These are phyloP conservation scores for Coemansia sp. DNA, from an alignment of 192 early-diverging fungal genomes.

Conservation along the genomic window DNA sequence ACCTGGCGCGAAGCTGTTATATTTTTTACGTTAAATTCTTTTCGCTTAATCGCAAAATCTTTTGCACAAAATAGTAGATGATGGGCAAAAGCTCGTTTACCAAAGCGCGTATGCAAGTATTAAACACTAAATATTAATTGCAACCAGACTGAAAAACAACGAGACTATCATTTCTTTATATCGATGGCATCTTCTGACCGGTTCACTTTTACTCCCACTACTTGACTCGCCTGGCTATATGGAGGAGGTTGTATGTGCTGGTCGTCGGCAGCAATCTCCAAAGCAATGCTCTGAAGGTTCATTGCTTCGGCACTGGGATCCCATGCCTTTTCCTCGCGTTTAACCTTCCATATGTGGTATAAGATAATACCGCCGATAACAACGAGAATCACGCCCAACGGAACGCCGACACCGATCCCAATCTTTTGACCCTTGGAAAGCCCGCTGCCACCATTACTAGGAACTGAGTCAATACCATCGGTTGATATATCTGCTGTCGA, in stretches of 20 bases:
- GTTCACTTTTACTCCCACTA: too few relatives aligned
- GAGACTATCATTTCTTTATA: neutral
- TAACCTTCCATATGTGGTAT: neutral
- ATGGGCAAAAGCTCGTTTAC: too few relatives aligned
- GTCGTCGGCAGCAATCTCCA: neutral
- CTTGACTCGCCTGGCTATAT: neutral
- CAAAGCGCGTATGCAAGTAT: too few relatives aligned
- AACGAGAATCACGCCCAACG: neutral
- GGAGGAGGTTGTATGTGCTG: neutral
- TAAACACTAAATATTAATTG: too few relatives aligned
- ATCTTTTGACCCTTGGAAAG: conserved; percentile 2
- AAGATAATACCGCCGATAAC: neutral
- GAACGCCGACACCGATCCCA: conserved; percentile 1
- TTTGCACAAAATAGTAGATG: too few relatives aligned
- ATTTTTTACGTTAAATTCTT: too few relatives aligned
- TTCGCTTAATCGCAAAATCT: too few relatives aligned
- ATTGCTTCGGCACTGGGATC: neutral
- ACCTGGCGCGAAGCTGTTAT: too few relatives aligned
- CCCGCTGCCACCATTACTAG: neutral
- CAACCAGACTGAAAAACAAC: too few relatives aligned
- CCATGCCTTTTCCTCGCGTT: conserved; percentile 7
- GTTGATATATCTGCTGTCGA: neutral
- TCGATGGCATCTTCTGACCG: too few relatives aligned
- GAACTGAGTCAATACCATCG: neutral
- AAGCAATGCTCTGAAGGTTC: neutral